Base-by-base conservation (phyloP, 768 basidiomycete species). In the Strobilomyces dryophilus region DNA sequence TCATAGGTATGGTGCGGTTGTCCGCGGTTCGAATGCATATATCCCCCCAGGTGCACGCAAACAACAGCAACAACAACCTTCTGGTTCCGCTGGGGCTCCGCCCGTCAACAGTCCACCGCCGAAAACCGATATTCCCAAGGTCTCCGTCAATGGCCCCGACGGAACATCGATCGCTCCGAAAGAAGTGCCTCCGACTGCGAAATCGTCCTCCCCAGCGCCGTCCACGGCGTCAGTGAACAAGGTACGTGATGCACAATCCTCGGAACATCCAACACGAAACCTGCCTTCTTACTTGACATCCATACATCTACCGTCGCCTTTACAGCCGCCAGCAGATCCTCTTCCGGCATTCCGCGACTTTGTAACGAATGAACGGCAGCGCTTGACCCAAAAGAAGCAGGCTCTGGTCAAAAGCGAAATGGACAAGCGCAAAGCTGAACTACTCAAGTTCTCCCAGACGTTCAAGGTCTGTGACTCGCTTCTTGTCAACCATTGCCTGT, bases 391-490 rank as follows among this genome's bases (percentile, higher is more conserved):
- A 73, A 95, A 95, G 80, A 83, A 90, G 69, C 90, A 92, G 63
- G 86, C 88, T 14, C 72, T 95, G 42, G 83, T 85, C 47, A 95
- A 94, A 79, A 89, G 79, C 63, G 95, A 98, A 68, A 90, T 95
- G 84, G 93, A 98, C 70, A 91, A 90, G 66, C 85, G 90, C 56
- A 83, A 97, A 76, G 89, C 92, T 10, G 95, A 98, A 40, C 76
- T 98, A 35, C 80, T 94, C 67, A 90, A 89, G 71, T 99, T 98
- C 72, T 92, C 92, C 58, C 80, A 90, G 70, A 87, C 73, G 60
- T 99, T 99, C 85, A 95, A 97, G 83, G 95, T 94, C 43, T 43
- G 78, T 61, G 18, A 47, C 54, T 43, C n/a, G 27, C 49, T 32
- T 45, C 18, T 18, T 7, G 26, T 35, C 31, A 14, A 45, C 53